A percentile compares a stretch with the other conserved stretches of the same genome.
Evolutionary conservation across 2,329 filamentous ascomycete species (phyloP).

Genomic region (Helicocarpus griseus): DNA sequence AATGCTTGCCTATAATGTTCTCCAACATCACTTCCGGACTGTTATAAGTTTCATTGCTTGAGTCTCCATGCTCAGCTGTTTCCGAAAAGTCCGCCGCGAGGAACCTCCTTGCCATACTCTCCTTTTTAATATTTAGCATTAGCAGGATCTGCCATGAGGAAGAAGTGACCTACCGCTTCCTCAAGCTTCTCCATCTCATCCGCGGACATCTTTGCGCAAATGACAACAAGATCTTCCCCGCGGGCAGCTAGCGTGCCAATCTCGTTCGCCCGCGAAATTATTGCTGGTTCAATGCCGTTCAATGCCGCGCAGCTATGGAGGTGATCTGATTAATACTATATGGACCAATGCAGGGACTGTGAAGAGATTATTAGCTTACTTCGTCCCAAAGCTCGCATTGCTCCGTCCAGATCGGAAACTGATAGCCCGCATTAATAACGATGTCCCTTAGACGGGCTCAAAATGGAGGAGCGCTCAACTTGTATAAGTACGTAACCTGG

Average conservation of each 20-base stretch:
- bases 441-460: not conserved
- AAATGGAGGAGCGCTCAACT: slow-evolving; percentile 23
- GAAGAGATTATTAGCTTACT: slow-evolving; percentile 26
- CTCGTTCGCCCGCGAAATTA: slow-evolving; percentile 67
- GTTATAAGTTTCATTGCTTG: not conserved
- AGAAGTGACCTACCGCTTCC: slow-evolving; percentile 47
- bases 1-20: slow-evolving; percentile 3
- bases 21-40: slow-evolving; percentile 2
- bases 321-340: slow-evolving; percentile 5
- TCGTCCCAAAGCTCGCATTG: slow-evolving; percentile 71
- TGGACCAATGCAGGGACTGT: not conserved
- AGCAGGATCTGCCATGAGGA: not conserved
- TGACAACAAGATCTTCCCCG: slow-evolving; percentile 66
- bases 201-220: slow-evolving; percentile 58
- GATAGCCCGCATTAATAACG: slow-evolving; percentile 1
- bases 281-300: slow-evolving; percentile 65
- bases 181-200: slow-evolving; percentile 58
- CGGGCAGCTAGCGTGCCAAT: slow-evolving; percentile 58
- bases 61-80: not conserved
- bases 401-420: slow-evolving; percentile 55
- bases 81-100: slow-evolving; percentile 35
- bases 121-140: slow-evolving; percentile 22
- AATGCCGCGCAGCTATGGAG: slow-evolving; percentile 61
- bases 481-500: slow-evolving; percentile 60
- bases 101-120: slow-evolving; percentile 50